A percentile compares a stretch with the other conserved stretches of the same genome.
Evolutionary conservation across 495 filamentous ascomycete genomes (phyloP).

Genomic region (Aspergillus diversus): DNA sequence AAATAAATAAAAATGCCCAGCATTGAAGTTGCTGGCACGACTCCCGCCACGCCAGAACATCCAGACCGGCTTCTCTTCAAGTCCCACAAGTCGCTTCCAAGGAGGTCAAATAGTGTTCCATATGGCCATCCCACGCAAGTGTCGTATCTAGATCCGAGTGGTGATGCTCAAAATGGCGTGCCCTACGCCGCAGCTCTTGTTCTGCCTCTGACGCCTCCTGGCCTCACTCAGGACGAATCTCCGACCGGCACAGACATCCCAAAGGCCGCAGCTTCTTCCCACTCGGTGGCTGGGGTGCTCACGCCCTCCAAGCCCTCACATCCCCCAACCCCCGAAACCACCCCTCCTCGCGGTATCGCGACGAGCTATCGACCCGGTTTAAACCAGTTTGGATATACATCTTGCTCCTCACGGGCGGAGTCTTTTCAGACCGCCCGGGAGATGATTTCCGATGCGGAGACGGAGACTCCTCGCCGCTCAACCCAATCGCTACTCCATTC

Average conservation of each 20-base stretch:
- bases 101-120: slow-evolving; percentile 34
- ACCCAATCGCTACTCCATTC: slow-evolving; percentile 32
- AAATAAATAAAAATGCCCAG: slow-evolving; percentile 43
- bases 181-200: slow-evolving; percentile 32
- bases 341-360: slow-evolving; percentile 60
- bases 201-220: slow-evolving; percentile 48
- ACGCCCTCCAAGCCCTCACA: slow-evolving; percentile 67
- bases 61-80: slow-evolving; percentile 41
- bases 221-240: slow-evolving; percentile 29
- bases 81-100: slow-evolving; percentile 52
- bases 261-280: slow-evolving; percentile 29
- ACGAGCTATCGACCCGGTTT: slow-evolving; percentile 48
- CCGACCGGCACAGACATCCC: slow-evolving; percentile 23
- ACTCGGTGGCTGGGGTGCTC: slow-evolving; percentile 37
- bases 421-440: slow-evolving; percentile 77
- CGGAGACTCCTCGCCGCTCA: slow-evolving; percentile 52
- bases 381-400: slow-evolving; percentile 34
- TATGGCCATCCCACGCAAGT: slow-evolving; percentile 33
- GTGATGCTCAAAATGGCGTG: slow-evolving; percentile 19
- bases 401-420: slow-evolving; percentile 60
- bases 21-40: slow-evolving; percentile 36
- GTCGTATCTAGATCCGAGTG: slow-evolving; percentile 31
- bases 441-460: slow-evolving; percentile 64
- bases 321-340: slow-evolving; percentile 74
- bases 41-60: slow-evolving; percentile 36